phyloP scores from a whole-genome alignment of 2,329 filamentous ascomycete genomes.

The Ploettnerulaceae sp. region DNA sequence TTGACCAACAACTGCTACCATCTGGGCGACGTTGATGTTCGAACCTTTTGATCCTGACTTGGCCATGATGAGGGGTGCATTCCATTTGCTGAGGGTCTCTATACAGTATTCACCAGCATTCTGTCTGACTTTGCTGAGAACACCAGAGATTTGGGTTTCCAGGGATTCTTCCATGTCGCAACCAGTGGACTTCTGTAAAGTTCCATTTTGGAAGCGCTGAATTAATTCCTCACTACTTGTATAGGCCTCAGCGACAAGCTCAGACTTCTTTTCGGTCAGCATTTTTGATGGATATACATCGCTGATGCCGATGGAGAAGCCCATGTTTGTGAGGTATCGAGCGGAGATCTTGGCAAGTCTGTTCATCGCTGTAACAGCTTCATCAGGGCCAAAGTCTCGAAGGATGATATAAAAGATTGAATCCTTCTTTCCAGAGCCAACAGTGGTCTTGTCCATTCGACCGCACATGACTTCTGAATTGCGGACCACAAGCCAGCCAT shows the following conservation, averaged over 20 bases:
- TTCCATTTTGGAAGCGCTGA: constrained; percentile 70
- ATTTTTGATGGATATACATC: constrained; percentile 81
- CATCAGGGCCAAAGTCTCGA: constrained; percentile 86
- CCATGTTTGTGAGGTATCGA: constrained; percentile 79
- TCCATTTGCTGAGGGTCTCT: constrained; percentile 81
- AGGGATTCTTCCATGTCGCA: constrained; percentile 89
- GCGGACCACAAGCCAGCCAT: constrained; percentile 86
- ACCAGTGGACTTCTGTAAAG: constrained; percentile 78
- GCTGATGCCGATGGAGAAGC: constrained; percentile 93
- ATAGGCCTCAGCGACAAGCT: constrained; percentile 74
- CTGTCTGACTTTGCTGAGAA: constrained; percentile 86
- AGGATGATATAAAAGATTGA: constrained; percentile 96
- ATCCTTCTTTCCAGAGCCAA: constrained; percentile 96
- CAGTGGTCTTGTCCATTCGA: constrained; percentile 94
- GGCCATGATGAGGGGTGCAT: constrained; percentile 93
- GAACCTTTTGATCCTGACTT: constrained; percentile 96
- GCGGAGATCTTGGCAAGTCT: constrained; percentile 86
- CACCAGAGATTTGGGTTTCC: constrained; percentile 85
- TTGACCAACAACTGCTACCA: constrained; percentile 95
- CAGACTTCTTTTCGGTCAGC: constrained; percentile 68
- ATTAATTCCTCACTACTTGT: constrained; percentile 79
- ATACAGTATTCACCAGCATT: constrained; percentile 90
- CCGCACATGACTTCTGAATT: constrained; percentile 98
- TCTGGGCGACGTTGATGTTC: constrained; percentile 96
- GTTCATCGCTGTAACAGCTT: constrained; percentile 89